Percentiles rank a stretch among this genome's conserved stretches.
Conservation (phyloP, 225 moss, liverwort and hornwort genomes). For the Thuidium tamariscinum region DNA sequence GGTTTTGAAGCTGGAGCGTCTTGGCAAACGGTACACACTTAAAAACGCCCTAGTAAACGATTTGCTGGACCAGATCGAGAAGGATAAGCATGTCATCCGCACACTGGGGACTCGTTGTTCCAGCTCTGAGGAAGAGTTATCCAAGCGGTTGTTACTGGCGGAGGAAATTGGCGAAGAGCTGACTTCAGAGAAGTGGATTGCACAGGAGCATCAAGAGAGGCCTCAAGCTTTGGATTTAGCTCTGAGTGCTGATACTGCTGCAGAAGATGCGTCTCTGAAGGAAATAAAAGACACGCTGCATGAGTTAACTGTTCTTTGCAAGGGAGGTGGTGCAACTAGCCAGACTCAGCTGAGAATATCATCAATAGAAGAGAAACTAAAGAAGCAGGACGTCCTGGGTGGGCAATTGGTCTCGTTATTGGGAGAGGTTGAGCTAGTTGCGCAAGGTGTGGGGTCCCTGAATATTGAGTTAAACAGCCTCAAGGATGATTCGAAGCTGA, state of each 20-base stretch:
- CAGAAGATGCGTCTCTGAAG: slow-evolving; percentile 24
- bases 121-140: slow-evolving; percentile 25
- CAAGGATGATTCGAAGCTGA: slow-evolving; percentile 13
- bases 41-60: slow-evolving; percentile 22
- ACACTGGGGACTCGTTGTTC: slow-evolving; percentile 41
- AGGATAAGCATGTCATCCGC: slow-evolving; percentile 20
- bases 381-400: slow-evolving; percentile 2
- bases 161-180: slow-evolving; percentile 28
- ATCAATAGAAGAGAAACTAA: slow-evolving; percentile 24
- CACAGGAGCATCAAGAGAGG: slow-evolving; percentile 29
- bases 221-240: slow-evolving; percentile 16
- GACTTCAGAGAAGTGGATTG: slow-evolving; percentile 22
- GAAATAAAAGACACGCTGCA: slow-evolving; percentile 25
- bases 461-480: slow-evolving; percentile 24
- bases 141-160: slow-evolving; percentile 14
- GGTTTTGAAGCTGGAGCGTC: slow-evolving; percentile 15
- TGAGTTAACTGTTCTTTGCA: slow-evolving; percentile 11
- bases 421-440: slow-evolving; percentile 26
- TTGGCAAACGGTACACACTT: slow-evolving; percentile 10
- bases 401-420: slow-evolving; percentile 2
- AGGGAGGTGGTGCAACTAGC: background rate
- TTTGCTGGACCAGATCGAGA: slow-evolving; percentile 18
- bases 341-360: slow-evolving; percentile 9
- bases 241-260: slow-evolving; percentile 15
- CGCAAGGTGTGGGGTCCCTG: slow-evolving; percentile 18